A percentile compares a stretch with the other conserved stretches of the same genome.
These are phyloP conservation scores for Calocybe indica DNA, from an alignment of 768 basidiomycete genomes.

Conservation along the genomic window DNA sequence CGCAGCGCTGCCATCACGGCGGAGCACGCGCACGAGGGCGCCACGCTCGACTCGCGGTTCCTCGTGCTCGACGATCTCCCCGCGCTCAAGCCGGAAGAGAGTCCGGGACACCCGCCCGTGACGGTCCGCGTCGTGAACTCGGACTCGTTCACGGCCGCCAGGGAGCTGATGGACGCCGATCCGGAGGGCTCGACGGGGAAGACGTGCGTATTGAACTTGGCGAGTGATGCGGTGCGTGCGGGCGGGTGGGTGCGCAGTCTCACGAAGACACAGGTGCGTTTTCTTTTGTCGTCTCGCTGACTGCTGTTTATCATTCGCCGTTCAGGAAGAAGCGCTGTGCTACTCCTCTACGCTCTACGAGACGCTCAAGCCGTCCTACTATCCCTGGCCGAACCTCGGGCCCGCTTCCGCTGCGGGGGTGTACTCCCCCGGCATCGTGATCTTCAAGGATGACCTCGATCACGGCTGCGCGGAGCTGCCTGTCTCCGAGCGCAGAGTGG, in stretches of 20 bases:
- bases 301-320: not conserved
- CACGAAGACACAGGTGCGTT: slow-evolving; percentile 24
- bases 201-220: slow-evolving; percentile 32
- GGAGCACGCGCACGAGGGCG: slow-evolving; percentile 22
- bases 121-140: slow-evolving; percentile 24
- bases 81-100: not conserved
- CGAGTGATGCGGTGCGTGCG: slow-evolving; percentile 25
- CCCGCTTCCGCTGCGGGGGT: slow-evolving; percentile 31
- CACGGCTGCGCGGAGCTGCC: slow-evolving; percentile 31
- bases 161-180: slow-evolving; percentile 19
- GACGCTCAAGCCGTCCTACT: slow-evolving; percentile 32
- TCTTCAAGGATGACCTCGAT: slow-evolving; percentile 42
- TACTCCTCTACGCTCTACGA: slow-evolving; percentile 40
- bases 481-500: slow-evolving; percentile 23
- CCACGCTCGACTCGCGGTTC: slow-evolving; percentile 23
- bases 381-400: slow-evolving; percentile 43
- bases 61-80: slow-evolving; percentile 17
- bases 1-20: slow-evolving; percentile 18
- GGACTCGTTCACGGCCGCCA: slow-evolving; percentile 31
- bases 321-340: slow-evolving; percentile 41
- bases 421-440: slow-evolving; percentile 38
- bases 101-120: slow-evolving; percentile 10
- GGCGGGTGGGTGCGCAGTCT: slow-evolving; percentile 26
- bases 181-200: slow-evolving; percentile 19
- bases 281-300: not conserved